phyloP scores from a whole-genome alignment of 129 eudicot species.

The Tanacetum coccineum region DNA sequence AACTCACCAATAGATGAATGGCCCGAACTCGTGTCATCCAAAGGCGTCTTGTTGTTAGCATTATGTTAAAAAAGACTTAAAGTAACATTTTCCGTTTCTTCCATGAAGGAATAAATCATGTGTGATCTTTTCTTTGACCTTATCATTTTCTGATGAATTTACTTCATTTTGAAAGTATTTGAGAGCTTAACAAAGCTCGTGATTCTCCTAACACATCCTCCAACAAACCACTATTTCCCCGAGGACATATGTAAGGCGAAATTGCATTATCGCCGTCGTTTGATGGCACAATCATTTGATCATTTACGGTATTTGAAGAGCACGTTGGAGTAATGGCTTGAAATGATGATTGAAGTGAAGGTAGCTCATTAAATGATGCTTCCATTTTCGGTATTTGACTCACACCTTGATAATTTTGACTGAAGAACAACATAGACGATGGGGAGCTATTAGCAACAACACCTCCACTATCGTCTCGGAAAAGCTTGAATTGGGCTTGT shows the following conservation, averaged over 20 bases:
- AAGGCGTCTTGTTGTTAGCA: constrained; percentile 21
- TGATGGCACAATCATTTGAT: constrained; percentile 28
- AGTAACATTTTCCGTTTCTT: constrained; percentile 31
- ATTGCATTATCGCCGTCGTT: constrained; percentile 41
- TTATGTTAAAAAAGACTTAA: constrained; percentile 27
- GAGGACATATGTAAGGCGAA: constrained; percentile 19
- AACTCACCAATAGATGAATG: constrained; percentile 42
- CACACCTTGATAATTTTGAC: constrained; percentile 26
- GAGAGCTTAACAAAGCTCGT: constrained; percentile 33
- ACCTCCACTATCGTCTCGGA: too few relatives aligned
- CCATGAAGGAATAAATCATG: constrained; percentile 32
- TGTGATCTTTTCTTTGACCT: constrained; percentile 20
- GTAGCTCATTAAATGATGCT: constrained; percentile 40
- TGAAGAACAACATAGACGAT: constrained; percentile 27
- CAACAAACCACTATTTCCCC: constrained; percentile 64
- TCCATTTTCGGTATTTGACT: constrained; percentile 12
- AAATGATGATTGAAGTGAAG: constrained; percentile 61
- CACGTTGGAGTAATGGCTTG: constrained; percentile 39
- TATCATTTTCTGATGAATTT: constrained; percentile 13
- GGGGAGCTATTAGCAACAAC: constrained; percentile 17
- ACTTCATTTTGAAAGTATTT: constrained; percentile 16
- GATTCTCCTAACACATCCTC: constrained; percentile 74
- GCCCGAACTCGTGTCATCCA: constrained; percentile 34
- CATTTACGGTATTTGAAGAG: constrained; percentile 36
- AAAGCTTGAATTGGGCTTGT: constrained; percentile 10